phyloP scores from a whole-genome alignment of 202 grass and related monocot species.

The Schoenoplectus tabernaemontani region DNA sequence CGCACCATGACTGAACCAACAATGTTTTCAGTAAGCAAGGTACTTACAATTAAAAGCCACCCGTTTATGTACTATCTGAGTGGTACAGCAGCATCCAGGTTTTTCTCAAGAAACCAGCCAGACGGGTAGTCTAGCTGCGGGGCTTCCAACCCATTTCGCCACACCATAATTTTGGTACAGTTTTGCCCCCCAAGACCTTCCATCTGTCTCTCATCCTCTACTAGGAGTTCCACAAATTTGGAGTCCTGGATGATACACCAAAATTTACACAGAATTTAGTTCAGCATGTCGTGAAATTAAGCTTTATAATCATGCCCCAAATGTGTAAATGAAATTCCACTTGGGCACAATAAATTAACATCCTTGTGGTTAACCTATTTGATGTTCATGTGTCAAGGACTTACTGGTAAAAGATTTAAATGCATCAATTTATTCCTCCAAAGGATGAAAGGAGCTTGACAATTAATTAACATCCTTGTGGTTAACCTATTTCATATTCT shows the following conservation, averaged over 20 bases:
- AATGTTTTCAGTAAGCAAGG: background rate
- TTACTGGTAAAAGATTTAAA: background rate
- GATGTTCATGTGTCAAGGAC: background rate
- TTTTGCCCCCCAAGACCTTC: slow-evolving; percentile 61
- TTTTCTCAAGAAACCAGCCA: slow-evolving; percentile 51
- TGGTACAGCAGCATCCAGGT: slow-evolving; percentile 43
- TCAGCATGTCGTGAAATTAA: background rate
- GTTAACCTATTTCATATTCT: background rate
- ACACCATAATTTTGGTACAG: slow-evolving; percentile 70
- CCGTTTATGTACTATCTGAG: slow-evolving; percentile 36
- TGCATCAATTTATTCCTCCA: background rate
- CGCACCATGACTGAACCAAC: background rate
- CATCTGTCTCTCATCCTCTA: slow-evolving; percentile 72
- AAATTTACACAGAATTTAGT: slow-evolving; percentile 20
- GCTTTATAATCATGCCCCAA: background rate
- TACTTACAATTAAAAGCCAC: slow-evolving; percentile 30
- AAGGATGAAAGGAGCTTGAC: background rate
- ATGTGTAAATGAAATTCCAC: background rate
- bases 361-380: background rate
- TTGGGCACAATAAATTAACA: background rate
- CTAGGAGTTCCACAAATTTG: slow-evolving; percentile 68
- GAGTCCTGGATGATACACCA: slow-evolving; percentile 56
- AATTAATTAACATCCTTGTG: background rate
- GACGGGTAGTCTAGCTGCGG: slow-evolving; percentile 39
- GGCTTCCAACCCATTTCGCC: slow-evolving; percentile 58